These are phyloP conservation scores for Trametes sp. DNA, from an alignment of 1,284 basidiomycete species.

Conservation along the genomic window DNA sequence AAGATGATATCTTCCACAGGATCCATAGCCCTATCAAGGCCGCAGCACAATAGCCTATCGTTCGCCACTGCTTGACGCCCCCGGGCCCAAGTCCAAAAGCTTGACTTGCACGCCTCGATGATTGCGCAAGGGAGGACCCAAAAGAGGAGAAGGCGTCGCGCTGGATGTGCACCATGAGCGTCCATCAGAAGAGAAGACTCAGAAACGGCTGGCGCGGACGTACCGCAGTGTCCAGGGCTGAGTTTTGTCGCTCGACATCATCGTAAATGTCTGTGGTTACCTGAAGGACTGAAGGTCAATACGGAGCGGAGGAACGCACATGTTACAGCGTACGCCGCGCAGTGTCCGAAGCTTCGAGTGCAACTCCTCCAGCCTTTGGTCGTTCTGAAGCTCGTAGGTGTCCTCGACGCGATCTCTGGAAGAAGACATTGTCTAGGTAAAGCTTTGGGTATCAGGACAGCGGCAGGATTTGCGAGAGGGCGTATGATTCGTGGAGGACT, in stretches of 20 bases:
- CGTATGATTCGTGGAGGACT: not conserved
- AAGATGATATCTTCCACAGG: slow-evolving; percentile 47
- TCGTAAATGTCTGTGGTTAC: slow-evolving; percentile 83
- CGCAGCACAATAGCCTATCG: slow-evolving; percentile 65
- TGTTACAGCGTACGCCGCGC: slow-evolving; percentile 64
- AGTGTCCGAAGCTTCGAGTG: slow-evolving; percentile 82
- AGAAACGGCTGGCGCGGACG: slow-evolving; percentile 35
- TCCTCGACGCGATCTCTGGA: slow-evolving; percentile 54
- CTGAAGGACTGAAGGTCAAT: slow-evolving; percentile 45
- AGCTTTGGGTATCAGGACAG: not conserved
- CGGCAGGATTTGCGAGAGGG: not conserved
- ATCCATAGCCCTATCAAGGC: slow-evolving; percentile 53
- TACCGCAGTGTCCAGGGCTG: slow-evolving; percentile 77
- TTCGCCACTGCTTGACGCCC: slow-evolving; percentile 69
- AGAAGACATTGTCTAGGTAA: slow-evolving; percentile 29
- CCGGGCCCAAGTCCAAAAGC: slow-evolving; percentile 74
- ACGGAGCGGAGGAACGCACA: slow-evolving; percentile 17
- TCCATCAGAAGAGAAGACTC: not conserved
- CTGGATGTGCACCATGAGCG: slow-evolving; percentile 46
- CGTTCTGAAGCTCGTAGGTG: slow-evolving; percentile 82
- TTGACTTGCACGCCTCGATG: slow-evolving; percentile 69
- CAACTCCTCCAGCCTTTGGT: slow-evolving; percentile 80
- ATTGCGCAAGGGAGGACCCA: slow-evolving; percentile 64
- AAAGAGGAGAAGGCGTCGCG: slow-evolving; percentile 73
- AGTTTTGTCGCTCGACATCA: slow-evolving; percentile 83